These are phyloP conservation scores for Aspergillus tubingensis DNA, from an alignment of 2,329 filamentous ascomycete species.

Conservation along the genomic window DNA sequence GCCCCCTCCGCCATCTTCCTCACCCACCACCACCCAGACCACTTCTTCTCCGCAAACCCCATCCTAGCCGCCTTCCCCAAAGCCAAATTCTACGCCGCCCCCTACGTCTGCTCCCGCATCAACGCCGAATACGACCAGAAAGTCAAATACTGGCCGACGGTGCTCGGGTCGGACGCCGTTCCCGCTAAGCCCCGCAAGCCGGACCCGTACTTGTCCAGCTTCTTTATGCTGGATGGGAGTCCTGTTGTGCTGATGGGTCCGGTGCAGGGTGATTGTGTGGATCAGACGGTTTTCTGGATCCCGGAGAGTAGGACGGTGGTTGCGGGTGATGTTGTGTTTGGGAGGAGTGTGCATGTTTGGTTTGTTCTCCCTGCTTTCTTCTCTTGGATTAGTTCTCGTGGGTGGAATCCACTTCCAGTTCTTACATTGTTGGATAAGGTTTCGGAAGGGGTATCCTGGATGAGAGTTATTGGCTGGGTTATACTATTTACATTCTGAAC, in stretches of 20 bases:
- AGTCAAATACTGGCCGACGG: constrained; percentile 32
- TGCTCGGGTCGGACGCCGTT: constrained; percentile 33
- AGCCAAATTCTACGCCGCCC: constrained; percentile 25
- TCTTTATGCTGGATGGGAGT: constrained; percentile 32
- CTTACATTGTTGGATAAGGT: too few relatives aligned
- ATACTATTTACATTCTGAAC: too few relatives aligned
- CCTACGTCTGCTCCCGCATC: constrained; percentile 34
- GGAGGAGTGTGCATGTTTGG: constrained; percentile 36
- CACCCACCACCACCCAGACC: constrained; percentile 40
- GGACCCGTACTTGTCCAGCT: constrained; percentile 27
- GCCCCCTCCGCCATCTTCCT: constrained; percentile 35
- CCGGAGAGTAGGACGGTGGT: constrained; percentile 29
- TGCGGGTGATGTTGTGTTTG: constrained; percentile 33
- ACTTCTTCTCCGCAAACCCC: constrained; percentile 36
- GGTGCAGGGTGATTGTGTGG: constrained; percentile 35
- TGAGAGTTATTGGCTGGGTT: too few relatives aligned
- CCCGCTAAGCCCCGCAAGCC: constrained; percentile 30
- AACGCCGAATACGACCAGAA: constrained; percentile 39
- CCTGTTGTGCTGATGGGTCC: constrained; percentile 33
- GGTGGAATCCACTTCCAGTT: too few relatives aligned
- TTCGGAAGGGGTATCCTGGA: too few relatives aligned
- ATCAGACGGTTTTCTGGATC: constrained; percentile 36
- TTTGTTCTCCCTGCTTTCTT: constrained; percentile 2
- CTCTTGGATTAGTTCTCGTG: too few relatives aligned
- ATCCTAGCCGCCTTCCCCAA: constrained; percentile 32